Evolutionary conservation across 768 basidiomycete genomes (phyloP).

Genomic region (Rhodotorula kratochvilovae): DNA sequence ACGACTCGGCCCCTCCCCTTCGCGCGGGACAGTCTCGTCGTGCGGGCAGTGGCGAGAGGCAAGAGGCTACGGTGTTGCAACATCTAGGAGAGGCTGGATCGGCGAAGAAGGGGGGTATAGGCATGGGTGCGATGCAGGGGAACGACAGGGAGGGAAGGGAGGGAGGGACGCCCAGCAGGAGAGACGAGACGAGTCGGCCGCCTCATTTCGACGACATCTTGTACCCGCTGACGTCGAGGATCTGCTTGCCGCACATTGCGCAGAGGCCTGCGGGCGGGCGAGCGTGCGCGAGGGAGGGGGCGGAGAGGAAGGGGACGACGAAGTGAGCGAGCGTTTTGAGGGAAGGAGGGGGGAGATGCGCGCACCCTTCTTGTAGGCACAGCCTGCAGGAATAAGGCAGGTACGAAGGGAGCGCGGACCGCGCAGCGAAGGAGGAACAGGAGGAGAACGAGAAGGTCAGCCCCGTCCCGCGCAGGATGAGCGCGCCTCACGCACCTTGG

Average conservation of each 20-base stretch:
- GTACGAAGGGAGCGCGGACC: background rate
- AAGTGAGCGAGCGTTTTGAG: background rate
- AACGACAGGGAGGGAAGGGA: too few relatives aligned
- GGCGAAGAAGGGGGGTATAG: too few relatives aligned
- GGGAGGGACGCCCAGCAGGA: too few relatives aligned
- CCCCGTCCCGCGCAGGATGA: too few relatives aligned
- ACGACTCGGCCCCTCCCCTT: too few relatives aligned
- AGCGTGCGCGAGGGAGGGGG: too few relatives aligned
- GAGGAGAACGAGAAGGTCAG: background rate
- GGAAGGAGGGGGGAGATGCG: background rate
- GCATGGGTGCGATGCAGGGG: background rate
- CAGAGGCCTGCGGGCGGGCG: conserved; percentile 19
- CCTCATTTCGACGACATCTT: conserved; percentile 3
- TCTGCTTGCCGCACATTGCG: conserved; percentile 32
- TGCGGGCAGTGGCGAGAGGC: background rate
- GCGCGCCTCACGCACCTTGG: conserved; percentile 37
- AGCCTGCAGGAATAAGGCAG: conserved; percentile 1
- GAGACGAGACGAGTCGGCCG: background rate
- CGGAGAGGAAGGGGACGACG: background rate
- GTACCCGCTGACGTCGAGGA: conserved; percentile 28
- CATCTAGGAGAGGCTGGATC: too few relatives aligned
- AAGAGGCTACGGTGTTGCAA: too few relatives aligned
- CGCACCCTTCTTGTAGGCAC: conserved; percentile 18
- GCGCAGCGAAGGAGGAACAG: background rate
- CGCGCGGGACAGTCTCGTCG: too few relatives aligned